These are phyloP conservation scores for Candida coquimbonensis DNA, from an alignment of 805 yeast genomes.

Conservation along the genomic window DNA sequence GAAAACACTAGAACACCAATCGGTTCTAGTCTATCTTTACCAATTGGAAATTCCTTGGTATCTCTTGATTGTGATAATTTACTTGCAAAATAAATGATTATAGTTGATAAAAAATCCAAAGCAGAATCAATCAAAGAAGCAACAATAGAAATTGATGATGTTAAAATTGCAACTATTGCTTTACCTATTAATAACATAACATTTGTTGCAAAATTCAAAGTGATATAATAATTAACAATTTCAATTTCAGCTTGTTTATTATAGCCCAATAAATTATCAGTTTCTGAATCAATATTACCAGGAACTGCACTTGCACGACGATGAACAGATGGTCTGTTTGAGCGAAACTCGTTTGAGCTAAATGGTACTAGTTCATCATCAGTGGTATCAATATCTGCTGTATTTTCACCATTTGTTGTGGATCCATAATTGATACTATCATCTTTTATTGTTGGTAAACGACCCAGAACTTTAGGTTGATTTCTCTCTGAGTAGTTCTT, in stretches of 20 bases:
- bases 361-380: background rate
- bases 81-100: slow-evolving; percentile 62
- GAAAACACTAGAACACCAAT: slow-evolving; percentile 72
- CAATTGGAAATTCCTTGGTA: slow-evolving; percentile 59
- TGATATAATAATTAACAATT: slow-evolving; percentile 52
- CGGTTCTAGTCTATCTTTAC: slow-evolving; percentile 68
- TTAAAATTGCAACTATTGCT: slow-evolving; percentile 48
- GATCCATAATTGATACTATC: background rate
- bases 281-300: slow-evolving; percentile 52
- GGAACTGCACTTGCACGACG: slow-evolving; percentile 40
- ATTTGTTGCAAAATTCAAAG: slow-evolving; percentile 57
- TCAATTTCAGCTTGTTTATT: slow-evolving; percentile 35
- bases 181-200: slow-evolving; percentile 54
- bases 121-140: slow-evolving; percentile 77
- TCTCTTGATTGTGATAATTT: slow-evolving; percentile 37
- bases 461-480: background rate
- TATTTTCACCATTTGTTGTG: background rate
- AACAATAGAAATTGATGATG: slow-evolving; percentile 65
- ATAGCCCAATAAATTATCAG: slow-evolving; percentile 46
- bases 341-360: background rate
- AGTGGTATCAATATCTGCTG: background rate
- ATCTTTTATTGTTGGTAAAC: slow-evolving; percentile 7
- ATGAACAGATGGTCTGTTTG: slow-evolving; percentile 1
- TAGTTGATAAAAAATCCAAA: slow-evolving; percentile 66
- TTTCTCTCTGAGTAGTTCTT: slow-evolving; percentile 38